Conservation (phyloP, 2,329 filamentous ascomycete species). For the Dactylellina sp. region DNA sequence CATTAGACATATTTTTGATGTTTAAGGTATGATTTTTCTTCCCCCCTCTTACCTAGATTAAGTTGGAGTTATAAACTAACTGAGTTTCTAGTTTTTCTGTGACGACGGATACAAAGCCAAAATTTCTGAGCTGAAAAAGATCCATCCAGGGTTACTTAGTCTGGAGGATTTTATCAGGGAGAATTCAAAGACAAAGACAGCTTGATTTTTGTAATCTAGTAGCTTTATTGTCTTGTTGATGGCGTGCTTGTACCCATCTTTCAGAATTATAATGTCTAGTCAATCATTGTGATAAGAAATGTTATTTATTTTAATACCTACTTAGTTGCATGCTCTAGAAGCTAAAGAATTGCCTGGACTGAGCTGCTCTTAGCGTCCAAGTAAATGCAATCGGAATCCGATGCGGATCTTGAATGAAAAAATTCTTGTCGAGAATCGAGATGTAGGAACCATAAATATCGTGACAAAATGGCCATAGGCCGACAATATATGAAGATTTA, state of each 20-base stretch:
- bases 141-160: constrained; percentile 62
- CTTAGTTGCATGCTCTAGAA: too few species aligned
- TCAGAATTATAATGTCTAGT: neutral
- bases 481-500: too few species aligned
- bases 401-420: too few species aligned
- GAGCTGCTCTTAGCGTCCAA: too few species aligned
- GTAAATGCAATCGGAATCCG: too few species aligned
- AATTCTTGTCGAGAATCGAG: too few species aligned
- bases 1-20: constrained; percentile 59
- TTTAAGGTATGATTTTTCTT: constrained; percentile 28
- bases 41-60: neutral
- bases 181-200: constrained; percentile 44
- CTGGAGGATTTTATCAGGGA: constrained; percentile 64
- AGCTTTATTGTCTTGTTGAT: too few species aligned
- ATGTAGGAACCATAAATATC: too few species aligned
- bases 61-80: neutral
- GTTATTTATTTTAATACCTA: too few species aligned
- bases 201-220: neutral
- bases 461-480: too few species aligned
- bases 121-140: constrained; percentile 61
- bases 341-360: too few species aligned
- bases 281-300: too few species aligned
- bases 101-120: constrained; percentile 65
- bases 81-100: constrained; percentile 62
- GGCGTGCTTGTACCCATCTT: neutral